Conservation (phyloP, 345 rosid species). For the Lumnitzera littorea region DNA sequence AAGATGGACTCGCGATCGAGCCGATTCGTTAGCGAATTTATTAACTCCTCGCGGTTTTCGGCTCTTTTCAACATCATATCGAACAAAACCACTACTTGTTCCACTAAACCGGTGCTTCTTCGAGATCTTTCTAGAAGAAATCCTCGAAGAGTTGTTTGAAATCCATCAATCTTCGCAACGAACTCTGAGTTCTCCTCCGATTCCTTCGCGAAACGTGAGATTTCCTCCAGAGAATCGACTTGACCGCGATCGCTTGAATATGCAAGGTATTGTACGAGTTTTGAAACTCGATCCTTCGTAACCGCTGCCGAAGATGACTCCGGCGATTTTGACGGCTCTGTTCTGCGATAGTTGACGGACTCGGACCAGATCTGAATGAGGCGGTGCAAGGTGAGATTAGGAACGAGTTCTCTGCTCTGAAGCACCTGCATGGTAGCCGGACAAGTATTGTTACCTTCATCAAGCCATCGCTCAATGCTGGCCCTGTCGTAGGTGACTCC, state of each 20-base stretch:
- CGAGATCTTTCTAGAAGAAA: conserved; percentile 21
- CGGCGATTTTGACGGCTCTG: not conserved
- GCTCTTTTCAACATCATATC: conserved; percentile 28
- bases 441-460: conserved; percentile 79
- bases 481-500: conserved; percentile 94
- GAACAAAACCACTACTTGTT: conserved; percentile 40
- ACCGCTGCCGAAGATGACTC: conserved; percentile 1
- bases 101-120: conserved; percentile 17
- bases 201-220: conserved; percentile 39
- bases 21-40: conserved; percentile 29
- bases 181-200: conserved; percentile 51
- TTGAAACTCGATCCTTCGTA: not conserved
- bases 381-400: conserved; percentile 73
- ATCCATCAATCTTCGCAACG: conserved; percentile 38
- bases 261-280: conserved; percentile 17
- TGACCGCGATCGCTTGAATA: conserved; percentile 13
- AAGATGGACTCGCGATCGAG: conserved; percentile 37
- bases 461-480: conserved; percentile 90
- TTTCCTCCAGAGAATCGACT: conserved; percentile 16
- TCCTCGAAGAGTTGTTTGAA: conserved; percentile 41
- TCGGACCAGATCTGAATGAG: conserved; percentile 81
- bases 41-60: conserved; percentile 27
- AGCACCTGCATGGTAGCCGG: conserved; percentile 98
- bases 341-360: conserved; percentile 29
- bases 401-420: conserved; percentile 57